These are phyloP conservation scores for Populus davidiana DNA, from an alignment of 345 rosid genomes.

Conservation along the genomic window DNA sequence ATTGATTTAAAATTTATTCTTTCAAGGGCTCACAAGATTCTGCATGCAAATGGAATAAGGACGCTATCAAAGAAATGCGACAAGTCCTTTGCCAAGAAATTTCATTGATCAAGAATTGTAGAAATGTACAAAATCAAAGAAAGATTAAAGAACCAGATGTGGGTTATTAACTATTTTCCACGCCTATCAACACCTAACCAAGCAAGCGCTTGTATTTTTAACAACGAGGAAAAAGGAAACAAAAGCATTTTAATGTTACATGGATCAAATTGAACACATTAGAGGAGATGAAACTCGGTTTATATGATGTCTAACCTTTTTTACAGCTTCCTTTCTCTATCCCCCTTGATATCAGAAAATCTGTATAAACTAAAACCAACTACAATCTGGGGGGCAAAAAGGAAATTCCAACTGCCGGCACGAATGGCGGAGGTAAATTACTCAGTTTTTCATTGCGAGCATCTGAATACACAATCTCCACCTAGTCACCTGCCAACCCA, in stretches of 20 bases:
- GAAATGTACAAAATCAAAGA: background rate
- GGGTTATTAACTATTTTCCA: background rate
- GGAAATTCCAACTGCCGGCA: too few relatives aligned
- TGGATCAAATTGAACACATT: background rate
- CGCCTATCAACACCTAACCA: background rate
- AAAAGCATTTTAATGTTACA: background rate
- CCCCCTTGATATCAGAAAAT: constrained; percentile 1
- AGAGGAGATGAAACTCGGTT: background rate
- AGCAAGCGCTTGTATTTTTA: background rate
- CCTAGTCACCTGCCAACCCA: background rate
- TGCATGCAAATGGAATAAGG: background rate
- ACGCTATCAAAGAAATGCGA: too few relatives aligned
- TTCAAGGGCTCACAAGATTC: background rate
- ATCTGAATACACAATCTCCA: background rate
- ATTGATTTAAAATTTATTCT: too few relatives aligned
- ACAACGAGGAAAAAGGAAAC: background rate
- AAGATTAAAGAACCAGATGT: background rate
- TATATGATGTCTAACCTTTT: background rate
- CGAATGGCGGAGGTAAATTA: background rate
- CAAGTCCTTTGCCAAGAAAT: too few relatives aligned
- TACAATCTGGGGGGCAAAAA: background rate
- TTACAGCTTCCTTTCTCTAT: constrained; percentile 3
- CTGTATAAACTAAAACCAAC: background rate
- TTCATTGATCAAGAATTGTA: too few relatives aligned
- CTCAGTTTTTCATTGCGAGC: background rate